Conservation (phyloP, 73 alveolate species). For the Paramecium octaurelia region DNA sequence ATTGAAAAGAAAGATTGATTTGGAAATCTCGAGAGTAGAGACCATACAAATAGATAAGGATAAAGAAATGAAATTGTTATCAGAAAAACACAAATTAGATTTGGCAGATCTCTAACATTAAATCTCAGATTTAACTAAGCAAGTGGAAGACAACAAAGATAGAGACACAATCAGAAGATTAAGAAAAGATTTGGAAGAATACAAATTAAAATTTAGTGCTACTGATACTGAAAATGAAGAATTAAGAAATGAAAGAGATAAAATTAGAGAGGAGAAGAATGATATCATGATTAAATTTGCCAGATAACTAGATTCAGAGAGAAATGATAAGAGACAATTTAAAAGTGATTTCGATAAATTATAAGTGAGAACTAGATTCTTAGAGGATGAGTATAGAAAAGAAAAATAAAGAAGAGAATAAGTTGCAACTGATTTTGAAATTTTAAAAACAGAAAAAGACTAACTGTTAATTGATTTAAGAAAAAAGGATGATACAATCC, state of each 20-base stretch:
- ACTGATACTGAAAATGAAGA: slow-evolving; percentile 59
- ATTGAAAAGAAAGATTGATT: slow-evolving; percentile 47
- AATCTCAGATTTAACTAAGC: not conserved
- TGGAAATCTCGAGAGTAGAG: slow-evolving; percentile 30
- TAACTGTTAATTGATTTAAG: slow-evolving; percentile 35
- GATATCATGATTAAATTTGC: slow-evolving; percentile 55
- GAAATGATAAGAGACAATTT: slow-evolving; percentile 56
- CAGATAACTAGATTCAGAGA: slow-evolving; percentile 46
- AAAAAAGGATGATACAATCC: slow-evolving; percentile 60
- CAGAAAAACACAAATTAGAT: slow-evolving; percentile 47
- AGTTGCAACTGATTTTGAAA: slow-evolving; percentile 40
- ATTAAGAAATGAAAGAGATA: slow-evolving; percentile 59
- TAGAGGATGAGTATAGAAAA: slow-evolving; percentile 58
- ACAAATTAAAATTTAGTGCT: slow-evolving; percentile 9
- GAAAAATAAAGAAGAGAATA: slow-evolving; percentile 51
- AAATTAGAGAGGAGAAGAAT: slow-evolving; percentile 62
- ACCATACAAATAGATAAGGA: not conserved
- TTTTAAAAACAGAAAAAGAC: slow-evolving; percentile 53
- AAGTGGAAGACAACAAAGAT: slow-evolving; percentile 54
- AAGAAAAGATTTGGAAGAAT: slow-evolving; percentile 56
- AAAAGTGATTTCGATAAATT: slow-evolving; percentile 54
- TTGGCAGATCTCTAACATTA: not conserved
- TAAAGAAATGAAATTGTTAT: not conserved
- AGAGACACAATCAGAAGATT: slow-evolving; percentile 56
- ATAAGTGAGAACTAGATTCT: slow-evolving; percentile 41